Evolutionary conservation across 305 asterid species (phyloP).

Genomic region (Fraxinus baroniana): DNA sequence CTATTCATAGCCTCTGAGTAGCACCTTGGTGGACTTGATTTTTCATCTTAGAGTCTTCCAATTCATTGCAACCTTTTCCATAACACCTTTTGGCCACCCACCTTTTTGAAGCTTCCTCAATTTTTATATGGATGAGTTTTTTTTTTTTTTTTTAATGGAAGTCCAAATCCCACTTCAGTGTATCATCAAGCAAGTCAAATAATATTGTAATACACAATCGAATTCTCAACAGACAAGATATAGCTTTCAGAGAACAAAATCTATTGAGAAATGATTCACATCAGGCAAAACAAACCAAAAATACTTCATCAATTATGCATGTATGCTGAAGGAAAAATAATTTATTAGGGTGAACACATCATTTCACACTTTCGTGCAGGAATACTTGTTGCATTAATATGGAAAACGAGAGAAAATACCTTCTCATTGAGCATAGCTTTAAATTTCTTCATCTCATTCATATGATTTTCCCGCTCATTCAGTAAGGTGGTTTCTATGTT

Average conservation of each 20-base stretch:
- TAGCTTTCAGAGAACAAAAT: neutral
- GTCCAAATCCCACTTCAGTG: neutral
- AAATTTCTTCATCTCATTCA: conserved; percentile 85
- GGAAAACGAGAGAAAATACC: conserved; percentile 38
- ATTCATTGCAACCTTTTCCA: neutral
- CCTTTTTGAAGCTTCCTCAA: neutral
- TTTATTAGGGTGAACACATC: neutral
- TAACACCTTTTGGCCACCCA: neutral
- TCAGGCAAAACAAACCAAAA: neutral
- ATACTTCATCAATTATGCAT: neutral
- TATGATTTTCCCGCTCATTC: conserved; percentile 74
- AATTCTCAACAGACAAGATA: neutral
- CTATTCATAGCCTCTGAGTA: neutral
- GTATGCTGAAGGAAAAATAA: neutral
- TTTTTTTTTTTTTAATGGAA: neutral
- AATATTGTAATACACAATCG: neutral
- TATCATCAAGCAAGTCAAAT: neutral
- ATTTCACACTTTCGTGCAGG: neutral
- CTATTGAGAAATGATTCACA: neutral
- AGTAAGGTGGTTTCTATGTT: conserved; percentile 79
- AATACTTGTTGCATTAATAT: neutral
- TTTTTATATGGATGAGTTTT: neutral
- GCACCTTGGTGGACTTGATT: neutral
- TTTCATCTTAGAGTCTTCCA: neutral
- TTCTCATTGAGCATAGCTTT: conserved; percentile 73